Conservation (phyloP, 1,139 yeast species). For the Zygoascus sp. region DNA sequence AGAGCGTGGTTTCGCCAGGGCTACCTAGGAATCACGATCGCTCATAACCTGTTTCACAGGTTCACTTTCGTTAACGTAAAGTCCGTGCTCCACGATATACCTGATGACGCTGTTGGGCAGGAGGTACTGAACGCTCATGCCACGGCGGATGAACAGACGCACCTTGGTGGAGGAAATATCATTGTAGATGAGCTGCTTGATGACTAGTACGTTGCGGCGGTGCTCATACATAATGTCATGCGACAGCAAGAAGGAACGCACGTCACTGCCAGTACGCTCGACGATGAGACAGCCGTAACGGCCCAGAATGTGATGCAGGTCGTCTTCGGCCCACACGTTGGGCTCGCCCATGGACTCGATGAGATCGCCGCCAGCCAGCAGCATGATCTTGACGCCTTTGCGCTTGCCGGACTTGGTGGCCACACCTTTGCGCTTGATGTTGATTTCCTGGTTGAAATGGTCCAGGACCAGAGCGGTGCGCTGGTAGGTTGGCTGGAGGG, state of each 20-base stretch:
- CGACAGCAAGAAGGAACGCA: constrained; percentile 79
- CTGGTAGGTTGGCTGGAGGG: constrained; percentile 83
- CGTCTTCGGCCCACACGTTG: constrained; percentile 97
- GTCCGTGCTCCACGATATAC: constrained; percentile 85
- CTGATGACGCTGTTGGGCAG: constrained; percentile 93
- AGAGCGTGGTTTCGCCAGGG: no score
- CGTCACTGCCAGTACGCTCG: constrained; percentile 96
- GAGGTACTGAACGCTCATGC: constrained; percentile 94
- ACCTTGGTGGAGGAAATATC: constrained; percentile 95
- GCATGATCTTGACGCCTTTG: constrained; percentile 89
- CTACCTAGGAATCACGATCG: constrained; percentile 31
- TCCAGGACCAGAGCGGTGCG: constrained; percentile 94
- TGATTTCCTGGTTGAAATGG: constrained; percentile 93
- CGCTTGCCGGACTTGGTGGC: constrained; percentile 64
- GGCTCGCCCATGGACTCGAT: constrained; percentile 99
- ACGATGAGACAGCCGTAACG: constrained; percentile 94
- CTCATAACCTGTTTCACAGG: constrained; percentile 87
- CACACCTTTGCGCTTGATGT: constrained; percentile 86
- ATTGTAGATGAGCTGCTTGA: constrained; percentile 91
- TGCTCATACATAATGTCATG: constrained; percentile 98
- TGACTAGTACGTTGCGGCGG: constrained; percentile 85
- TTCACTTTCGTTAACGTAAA: constrained; percentile 80
- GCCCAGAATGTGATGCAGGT: constrained; percentile 90
- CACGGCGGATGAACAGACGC: constrained; percentile 82
- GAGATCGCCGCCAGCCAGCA: constrained; percentile 95